phyloP scores from a whole-genome alignment of 441 rosid species.

The Melastoma candidum region DNA sequence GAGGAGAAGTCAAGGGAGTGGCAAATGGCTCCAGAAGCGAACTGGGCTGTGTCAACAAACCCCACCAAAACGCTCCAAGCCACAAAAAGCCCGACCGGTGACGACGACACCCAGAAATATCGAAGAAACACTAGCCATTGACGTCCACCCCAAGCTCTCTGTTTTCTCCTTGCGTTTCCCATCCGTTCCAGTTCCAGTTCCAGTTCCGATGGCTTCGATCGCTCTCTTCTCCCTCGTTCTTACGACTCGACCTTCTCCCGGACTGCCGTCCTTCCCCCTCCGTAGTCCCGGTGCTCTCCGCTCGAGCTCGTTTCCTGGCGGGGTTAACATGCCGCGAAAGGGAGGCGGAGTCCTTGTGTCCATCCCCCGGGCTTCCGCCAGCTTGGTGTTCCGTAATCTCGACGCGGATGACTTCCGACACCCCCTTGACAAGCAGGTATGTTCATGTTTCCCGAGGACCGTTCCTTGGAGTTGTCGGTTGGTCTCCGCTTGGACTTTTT shows the following conservation, averaged over 20 bases:
- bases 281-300: constrained; percentile 13
- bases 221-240: constrained; percentile 9
- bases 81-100: no score
- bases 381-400: constrained; percentile 67
- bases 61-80: no score
- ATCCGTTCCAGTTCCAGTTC: no score
- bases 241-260: constrained; percentile 10
- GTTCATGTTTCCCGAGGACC: neutral
- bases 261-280: constrained; percentile 12
- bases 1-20: no score
- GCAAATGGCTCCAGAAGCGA: no score
- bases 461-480: neutral
- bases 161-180: no score
- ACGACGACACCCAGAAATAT: no score
- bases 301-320: constrained; percentile 13
- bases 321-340: constrained; percentile 21
- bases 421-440: constrained; percentile 86
- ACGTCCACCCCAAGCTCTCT: no score
- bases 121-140: no score
- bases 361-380: constrained; percentile 38
- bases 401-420: constrained; percentile 96
- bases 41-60: no score
- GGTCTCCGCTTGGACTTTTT: neutral
- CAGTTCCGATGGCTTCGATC: constrained; percentile 17
- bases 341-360: constrained; percentile 25